Evolutionary conservation across 2,329 filamentous ascomycete genomes (phyloP).

Genomic region (Zarea fungicola): DNA sequence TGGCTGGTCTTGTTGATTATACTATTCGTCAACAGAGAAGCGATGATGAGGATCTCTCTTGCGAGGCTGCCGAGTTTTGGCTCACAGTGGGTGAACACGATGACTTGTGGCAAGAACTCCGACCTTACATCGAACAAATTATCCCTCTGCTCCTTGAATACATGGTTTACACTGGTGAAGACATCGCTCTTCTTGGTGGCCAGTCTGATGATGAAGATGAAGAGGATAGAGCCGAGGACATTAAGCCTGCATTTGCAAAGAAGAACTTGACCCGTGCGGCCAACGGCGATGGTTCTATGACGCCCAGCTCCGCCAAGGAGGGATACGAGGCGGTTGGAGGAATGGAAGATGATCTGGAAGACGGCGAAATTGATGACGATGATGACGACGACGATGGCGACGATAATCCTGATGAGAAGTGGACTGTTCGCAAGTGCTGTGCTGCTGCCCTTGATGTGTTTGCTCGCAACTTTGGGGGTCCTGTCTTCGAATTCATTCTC

Average conservation of each 20-base stretch:
- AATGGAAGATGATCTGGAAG: slow-evolving; percentile 71
- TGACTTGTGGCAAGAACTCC: slow-evolving; percentile 68
- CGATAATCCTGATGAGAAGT: slow-evolving; percentile 80
- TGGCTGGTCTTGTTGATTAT: slow-evolving; percentile 84
- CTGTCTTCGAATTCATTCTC: slow-evolving; percentile 86
- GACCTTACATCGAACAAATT: slow-evolving; percentile 75
- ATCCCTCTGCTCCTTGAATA: slow-evolving; percentile 86
- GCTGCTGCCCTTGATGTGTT: slow-evolving; percentile 93
- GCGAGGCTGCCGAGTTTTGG: slow-evolving; percentile 98
- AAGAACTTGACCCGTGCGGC: slow-evolving; percentile 53
- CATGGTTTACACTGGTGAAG: slow-evolving; percentile 95
- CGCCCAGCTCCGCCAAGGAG: slow-evolving; percentile 46
- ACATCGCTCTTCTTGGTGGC: slow-evolving; percentile 77
- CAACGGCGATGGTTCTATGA: slow-evolving; percentile 45
- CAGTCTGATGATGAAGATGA: slow-evolving; percentile 86
- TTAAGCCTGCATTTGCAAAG: slow-evolving; percentile 88
- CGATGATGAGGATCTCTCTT: slow-evolving; percentile 81
- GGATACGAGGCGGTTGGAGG: slow-evolving; percentile 51
- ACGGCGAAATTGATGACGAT: slow-evolving; percentile 84
- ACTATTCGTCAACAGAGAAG: slow-evolving; percentile 85
- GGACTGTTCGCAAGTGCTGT: slow-evolving; percentile 96
- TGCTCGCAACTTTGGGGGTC: slow-evolving; percentile 79
- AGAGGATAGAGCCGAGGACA: slow-evolving; percentile 84
- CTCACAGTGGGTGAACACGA: slow-evolving; percentile 86
- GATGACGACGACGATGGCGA: slow-evolving; percentile 69